Evolutionary conservation across 2,329 filamentous ascomycete genomes (phyloP).

Genomic region (Pseudogymnoascus sp.): DNA sequence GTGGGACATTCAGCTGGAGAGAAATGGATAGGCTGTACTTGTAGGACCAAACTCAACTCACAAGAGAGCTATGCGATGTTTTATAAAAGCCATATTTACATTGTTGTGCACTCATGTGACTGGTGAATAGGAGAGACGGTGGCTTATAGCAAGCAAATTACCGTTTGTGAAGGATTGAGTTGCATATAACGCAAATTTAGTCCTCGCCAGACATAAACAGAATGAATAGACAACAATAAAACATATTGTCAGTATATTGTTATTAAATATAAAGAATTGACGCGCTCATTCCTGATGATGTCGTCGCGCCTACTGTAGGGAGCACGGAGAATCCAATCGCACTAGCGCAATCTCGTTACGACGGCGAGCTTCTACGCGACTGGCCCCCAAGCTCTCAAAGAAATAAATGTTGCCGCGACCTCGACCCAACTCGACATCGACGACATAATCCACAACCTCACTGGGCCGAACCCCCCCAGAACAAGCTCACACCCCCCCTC

Average conservation of each 20-base stretch:
- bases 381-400: background rate
- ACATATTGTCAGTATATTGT: background rate
- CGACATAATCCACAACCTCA: background rate
- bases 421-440: conserved; percentile 4
- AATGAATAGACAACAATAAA: background rate
- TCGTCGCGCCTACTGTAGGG: background rate
- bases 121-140: background rate
- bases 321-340: conserved; percentile 8
- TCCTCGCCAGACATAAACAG: background rate
- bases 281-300: background rate
- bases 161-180: background rate
- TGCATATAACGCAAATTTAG: background rate
- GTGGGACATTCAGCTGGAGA: background rate
- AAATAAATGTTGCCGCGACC: conserved; percentile 8
- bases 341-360: conserved; percentile 7
- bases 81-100: background rate
- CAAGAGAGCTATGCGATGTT: background rate
- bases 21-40: background rate
- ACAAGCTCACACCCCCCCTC: background rate
- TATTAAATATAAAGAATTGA: background rate
- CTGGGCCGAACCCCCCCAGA: background rate
- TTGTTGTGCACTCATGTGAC: background rate
- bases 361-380: conserved; percentile 7
- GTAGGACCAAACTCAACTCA: background rate
- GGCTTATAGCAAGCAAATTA: background rate